Evolutionary conservation across 2,329 filamentous ascomycete genomes (phyloP), one percentile per base, ranked within the genome.

Genomic region (Sporothrix curviconia): DNA sequence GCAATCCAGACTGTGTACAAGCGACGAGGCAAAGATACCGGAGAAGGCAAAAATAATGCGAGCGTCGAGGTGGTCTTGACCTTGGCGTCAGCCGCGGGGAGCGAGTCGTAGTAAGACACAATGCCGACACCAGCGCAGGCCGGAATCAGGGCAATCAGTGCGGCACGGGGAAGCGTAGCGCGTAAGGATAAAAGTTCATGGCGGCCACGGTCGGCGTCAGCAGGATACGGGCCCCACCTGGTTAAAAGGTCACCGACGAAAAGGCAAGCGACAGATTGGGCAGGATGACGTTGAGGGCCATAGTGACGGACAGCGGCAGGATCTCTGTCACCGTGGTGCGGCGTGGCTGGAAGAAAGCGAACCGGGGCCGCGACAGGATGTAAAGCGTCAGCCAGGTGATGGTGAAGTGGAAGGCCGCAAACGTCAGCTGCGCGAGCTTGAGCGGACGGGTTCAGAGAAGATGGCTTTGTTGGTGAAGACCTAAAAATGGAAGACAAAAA

Each of bases 381-480:
- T 76, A 84, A n/a, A 88, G 77, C 9, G 84, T 85, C 3, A 81
- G 65, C 70, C 78, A 85, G 25, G 85, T 88, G 66, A 86, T 74
- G 66, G 81, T 74, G 71, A 88, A 88, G 71, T 88, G 85, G 70
- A 87, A 86, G 55, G 81, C 75, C 50, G 84, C 84, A 65, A 88
- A 88, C 36, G 80, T 79, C 52, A 86, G 77, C 69, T 87, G 84
- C 59, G 77, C 79, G 30, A 82, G 75, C 66, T 82, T 82, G 65
- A 85, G 75, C 14, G 76, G 78, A n/a, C n/a, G 15, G 79, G 78
- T 60, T 85, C 80, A 24, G 79, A 80, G 72, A 87, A 87, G 68
- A 88, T 85, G 61, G 78, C 79, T 70, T 87, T 87, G 72, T 87
- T 87, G 42, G 82, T 84, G 67, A 87, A 87, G 65, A 88, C 82